phyloP scores from a whole-genome alignment of 345 rosid genomes.

The Streptanthus diversifolius region DNA sequence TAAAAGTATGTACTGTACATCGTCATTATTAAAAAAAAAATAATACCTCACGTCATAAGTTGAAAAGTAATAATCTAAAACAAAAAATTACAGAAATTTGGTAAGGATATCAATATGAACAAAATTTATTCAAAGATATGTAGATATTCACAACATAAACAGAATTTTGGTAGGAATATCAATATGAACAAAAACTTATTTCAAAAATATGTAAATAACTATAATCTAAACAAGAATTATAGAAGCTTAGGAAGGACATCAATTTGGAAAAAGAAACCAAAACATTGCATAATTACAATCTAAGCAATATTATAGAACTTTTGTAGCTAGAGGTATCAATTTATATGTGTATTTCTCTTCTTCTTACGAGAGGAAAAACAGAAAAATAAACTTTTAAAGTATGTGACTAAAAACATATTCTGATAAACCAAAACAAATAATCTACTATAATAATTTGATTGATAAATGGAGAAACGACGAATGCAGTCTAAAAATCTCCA shows the following conservation, averaged over 20 bases:
- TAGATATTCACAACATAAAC: not conserved
- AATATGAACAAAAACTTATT: not conserved
- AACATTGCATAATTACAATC: not conserved
- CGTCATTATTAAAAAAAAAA: not conserved
- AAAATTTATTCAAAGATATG: not conserved
- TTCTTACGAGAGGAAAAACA: constrained; percentile 19
- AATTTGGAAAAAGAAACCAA: not conserved
- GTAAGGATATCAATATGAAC: not conserved
- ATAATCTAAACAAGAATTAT: not conserved
- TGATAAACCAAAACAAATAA: not conserved
- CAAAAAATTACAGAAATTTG: not conserved
- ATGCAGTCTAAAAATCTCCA: constrained; percentile 55
- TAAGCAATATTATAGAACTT: constrained; percentile 7
- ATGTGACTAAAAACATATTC: constrained; percentile 4
- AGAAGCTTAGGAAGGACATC: not conserved
- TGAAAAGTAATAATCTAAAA: not conserved
- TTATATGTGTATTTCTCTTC: constrained; percentile 20
- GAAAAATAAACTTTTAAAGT: not conserved
- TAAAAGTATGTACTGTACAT: not conserved
- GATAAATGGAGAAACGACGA: constrained; percentile 26
- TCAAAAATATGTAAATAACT: not conserved
- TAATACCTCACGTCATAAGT: not conserved
- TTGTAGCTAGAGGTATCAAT: not conserved
- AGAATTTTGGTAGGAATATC: not conserved
- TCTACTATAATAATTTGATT: constrained; percentile 12